Base-by-base conservation (phyloP, 2,329 filamentous ascomycete genomes). In the Lithohypha guttulata region DNA sequence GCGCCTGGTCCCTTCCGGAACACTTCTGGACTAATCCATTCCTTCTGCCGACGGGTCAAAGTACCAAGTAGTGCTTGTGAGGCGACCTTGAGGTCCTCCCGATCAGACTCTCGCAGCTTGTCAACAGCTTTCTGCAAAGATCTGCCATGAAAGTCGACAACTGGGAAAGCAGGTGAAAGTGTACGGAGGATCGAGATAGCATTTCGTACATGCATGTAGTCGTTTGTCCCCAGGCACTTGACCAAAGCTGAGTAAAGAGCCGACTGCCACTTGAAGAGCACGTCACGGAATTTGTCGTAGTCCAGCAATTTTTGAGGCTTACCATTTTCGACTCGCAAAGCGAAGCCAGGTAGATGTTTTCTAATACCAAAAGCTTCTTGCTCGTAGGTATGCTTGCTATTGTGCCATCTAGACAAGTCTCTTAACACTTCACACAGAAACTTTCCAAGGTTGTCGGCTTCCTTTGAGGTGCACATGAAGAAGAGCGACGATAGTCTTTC, bases 151-250 rank as follows among this genome's bases (percentile, higher is more conserved):
- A 85, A 91, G 54, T 93, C 85, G 42, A 96, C 76, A 11, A 79
- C 81, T 3, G 91, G 93, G 69, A 94, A 98, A 53, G 78, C 73
- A 35, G 85, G 77, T 17, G 84, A 73, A 33, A 94, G 71, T 8
- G 76, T 73, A 56, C 91, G 93, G 43, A 98, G 69, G 3, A 96
- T 71, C 42, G 82, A 91, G 50, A 96, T 93, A 30, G 86, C 85
- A 57, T 98, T 98, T 40, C 89, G 79, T 56, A 96, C 93, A 59
- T 95, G 87, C 81, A 95, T 95, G 74, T 91, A 98, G 60, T 96
- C 89, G 21, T 75, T 78, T 19, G 81, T 80, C 13, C 77, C 76
- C 32, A 98, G 70, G 56, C 89, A 95, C 25, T 73, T 73, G 56
- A 86, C 87, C 39, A 98, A 66, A 2, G 89, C 84, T 34, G 68